These are phyloP conservation scores for Sporothrix globosa DNA, from an alignment of 2,329 filamentous ascomycete genomes.

Conservation along the genomic window DNA sequence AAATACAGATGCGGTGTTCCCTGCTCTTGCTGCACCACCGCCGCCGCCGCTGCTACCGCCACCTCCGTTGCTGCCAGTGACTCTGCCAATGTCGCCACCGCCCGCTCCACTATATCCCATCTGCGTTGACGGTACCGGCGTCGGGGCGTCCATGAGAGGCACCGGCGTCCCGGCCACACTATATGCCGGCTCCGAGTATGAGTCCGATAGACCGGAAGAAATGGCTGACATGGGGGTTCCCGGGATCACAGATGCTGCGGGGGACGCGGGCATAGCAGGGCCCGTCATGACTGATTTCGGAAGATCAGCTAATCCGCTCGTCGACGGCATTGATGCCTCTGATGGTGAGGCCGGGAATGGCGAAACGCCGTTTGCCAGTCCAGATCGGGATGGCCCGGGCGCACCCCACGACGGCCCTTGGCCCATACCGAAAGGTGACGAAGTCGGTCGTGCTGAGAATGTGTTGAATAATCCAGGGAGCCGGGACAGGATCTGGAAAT, in stretches of 20 bases:
- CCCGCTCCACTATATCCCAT: not conserved
- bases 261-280: not conserved
- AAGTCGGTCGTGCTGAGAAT: conserved; percentile 40
- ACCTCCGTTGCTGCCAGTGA: not conserved
- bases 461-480: conserved; percentile 51
- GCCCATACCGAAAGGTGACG: conserved; percentile 32
- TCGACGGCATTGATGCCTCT: not conserved
- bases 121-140: not conserved
- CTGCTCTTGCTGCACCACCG: not conserved
- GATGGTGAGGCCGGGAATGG: conserved; percentile 16
- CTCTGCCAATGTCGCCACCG: not conserved
- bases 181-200: not conserved
- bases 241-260: conserved; percentile 1
- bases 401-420: conserved; percentile 27
- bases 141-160: conserved; percentile 36
- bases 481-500: conserved; percentile 51
- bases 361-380: conserved; percentile 37
- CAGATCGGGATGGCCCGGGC: conserved; percentile 37
- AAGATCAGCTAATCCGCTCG: not conserved
- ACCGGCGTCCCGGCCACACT: conserved; percentile 36
- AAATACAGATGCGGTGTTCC: not conserved
- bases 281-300: not conserved
- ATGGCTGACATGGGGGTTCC: conserved; percentile 26
- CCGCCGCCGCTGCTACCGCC: not conserved
- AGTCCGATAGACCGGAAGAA: conserved; percentile 1